These are phyloP conservation scores for Ulmus americana DNA, from an alignment of 331 rosid species.

Conservation along the genomic window DNA sequence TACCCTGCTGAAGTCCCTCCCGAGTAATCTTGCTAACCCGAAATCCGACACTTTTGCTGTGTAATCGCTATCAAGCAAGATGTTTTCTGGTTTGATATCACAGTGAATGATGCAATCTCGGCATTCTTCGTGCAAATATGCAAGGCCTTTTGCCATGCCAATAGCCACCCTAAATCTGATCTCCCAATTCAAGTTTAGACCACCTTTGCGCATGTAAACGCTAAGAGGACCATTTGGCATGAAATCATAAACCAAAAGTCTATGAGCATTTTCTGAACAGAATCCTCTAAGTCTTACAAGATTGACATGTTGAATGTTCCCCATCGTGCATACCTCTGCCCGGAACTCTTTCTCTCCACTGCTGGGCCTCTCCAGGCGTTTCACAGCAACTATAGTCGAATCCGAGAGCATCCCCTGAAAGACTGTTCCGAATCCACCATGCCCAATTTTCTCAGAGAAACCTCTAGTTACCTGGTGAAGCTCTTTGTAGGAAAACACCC, in stretches of 20 bases:
- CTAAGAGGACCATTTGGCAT: slow-evolving; percentile 76
- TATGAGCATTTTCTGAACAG: slow-evolving; percentile 70
- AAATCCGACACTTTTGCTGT: slow-evolving; percentile 78
- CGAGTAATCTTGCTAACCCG: slow-evolving; percentile 70
- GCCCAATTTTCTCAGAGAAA: slow-evolving; percentile 69
- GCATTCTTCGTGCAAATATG: slow-evolving; percentile 77
- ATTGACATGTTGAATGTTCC: slow-evolving; percentile 78
- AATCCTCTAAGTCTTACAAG: slow-evolving; percentile 79
- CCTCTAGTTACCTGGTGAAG: slow-evolving; percentile 59
- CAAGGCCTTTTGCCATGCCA: slow-evolving; percentile 74
- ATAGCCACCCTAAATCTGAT: slow-evolving; percentile 55
- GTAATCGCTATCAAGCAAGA: slow-evolving; percentile 56
- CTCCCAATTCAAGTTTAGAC: slow-evolving; percentile 72
- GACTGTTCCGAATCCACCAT: slow-evolving; percentile 85
- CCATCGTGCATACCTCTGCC: slow-evolving; percentile 77
- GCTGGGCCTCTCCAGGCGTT: slow-evolving; percentile 79
- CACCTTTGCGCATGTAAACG: slow-evolving; percentile 55
- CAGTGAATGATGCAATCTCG: slow-evolving; percentile 75
- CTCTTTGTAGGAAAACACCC: slow-evolving; percentile 64
- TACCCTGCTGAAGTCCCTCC: slow-evolving; percentile 73
- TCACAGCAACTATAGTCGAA: slow-evolving; percentile 61
- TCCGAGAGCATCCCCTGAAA: slow-evolving; percentile 63
- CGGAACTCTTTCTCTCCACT: slow-evolving; percentile 82
- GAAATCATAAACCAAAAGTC: slow-evolving; percentile 75
- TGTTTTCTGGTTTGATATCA: slow-evolving; percentile 85